Conservation (phyloP, 1,284 basidiomycete genomes). For the Stygiomarasmius scandens region DNA sequence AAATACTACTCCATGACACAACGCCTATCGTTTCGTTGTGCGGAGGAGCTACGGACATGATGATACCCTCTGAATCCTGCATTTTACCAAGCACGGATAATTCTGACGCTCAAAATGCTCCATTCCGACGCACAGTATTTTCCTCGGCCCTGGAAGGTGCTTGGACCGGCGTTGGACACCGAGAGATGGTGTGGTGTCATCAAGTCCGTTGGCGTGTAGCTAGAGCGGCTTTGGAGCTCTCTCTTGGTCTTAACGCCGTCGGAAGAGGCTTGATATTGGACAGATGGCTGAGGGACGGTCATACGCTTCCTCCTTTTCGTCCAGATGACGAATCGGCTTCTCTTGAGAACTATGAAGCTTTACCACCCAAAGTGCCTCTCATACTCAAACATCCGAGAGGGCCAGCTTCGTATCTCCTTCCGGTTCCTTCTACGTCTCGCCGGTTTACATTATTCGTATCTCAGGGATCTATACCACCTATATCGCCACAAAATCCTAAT, state of each 20-base stretch:
- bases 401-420: constrained; percentile 54
- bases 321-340: not conserved
- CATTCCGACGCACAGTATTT: constrained; percentile 77
- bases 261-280: constrained; percentile 50
- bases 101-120: constrained; percentile 10
- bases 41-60: constrained; percentile 90
- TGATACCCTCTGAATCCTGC: constrained; percentile 92
- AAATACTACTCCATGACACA: constrained; percentile 38
- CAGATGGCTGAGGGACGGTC: constrained; percentile 67
- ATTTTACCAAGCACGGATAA: constrained; percentile 51
- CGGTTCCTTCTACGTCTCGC: constrained; percentile 33
- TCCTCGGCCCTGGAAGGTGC: constrained; percentile 86
- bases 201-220: constrained; percentile 92
- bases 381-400: constrained; percentile 45
- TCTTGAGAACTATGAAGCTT: constrained; percentile 33
- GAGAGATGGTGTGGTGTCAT: constrained; percentile 98
- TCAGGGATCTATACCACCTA: constrained; percentile 51
- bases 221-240: constrained; percentile 73
- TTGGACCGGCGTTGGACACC: constrained; percentile 96
- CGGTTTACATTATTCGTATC: constrained; percentile 61
- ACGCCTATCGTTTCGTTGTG: constrained; percentile 86
- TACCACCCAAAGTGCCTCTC: constrained; percentile 41
- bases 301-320: constrained; percentile 37
- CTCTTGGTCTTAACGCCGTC: constrained; percentile 31
- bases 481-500: constrained; percentile 49